Percentiles rank a stretch among this genome's conserved stretches.
phyloP scores from a whole-genome alignment of 768 basidiomycete species.

The Dacryopinax primogenitus region DNA sequence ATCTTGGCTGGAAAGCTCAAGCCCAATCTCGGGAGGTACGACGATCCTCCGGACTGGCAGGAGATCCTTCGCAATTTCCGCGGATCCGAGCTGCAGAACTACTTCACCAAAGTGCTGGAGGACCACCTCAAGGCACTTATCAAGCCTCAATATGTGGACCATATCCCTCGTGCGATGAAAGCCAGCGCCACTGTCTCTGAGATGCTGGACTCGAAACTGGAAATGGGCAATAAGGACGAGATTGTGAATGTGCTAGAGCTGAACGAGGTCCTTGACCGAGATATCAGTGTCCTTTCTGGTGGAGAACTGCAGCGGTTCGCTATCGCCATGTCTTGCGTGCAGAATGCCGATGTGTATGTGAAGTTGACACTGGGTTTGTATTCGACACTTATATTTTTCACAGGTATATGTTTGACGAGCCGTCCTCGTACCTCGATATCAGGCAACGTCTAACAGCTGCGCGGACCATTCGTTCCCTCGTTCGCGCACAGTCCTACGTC shows the following conservation, averaged over 20 bases:
- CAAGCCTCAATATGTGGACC: conserved; percentile 99
- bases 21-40: conserved; percentile 93
- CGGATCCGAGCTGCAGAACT: conserved; percentile 97
- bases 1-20: conserved; percentile 94
- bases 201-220: conserved; percentile 87
- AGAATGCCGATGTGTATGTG: conserved; percentile 85
- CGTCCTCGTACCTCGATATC: conserved; percentile 94
- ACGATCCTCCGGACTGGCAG: conserved; percentile 98
- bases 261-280: conserved; percentile 71
- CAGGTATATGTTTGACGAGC: conserved; percentile 99
- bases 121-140: conserved; percentile 98
- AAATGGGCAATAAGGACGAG: conserved; percentile 74
- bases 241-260: conserved; percentile 82
- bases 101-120: conserved; percentile 97
- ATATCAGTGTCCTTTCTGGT: conserved; percentile 77
- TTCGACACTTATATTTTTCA: background rate
- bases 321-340: conserved; percentile 93
- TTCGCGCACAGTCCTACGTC: conserved; percentile 76
- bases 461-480: conserved; percentile 79
- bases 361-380: background rate
- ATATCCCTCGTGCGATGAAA: conserved; percentile 94
- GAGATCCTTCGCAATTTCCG: conserved; percentile 98
- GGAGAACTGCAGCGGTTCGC: conserved; percentile 98
- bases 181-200: conserved; percentile 69
- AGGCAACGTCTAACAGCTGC: conserved; percentile 91